phyloP scores from a whole-genome alignment of 106 monocot genomes.

The Acorus gramineus region DNA sequence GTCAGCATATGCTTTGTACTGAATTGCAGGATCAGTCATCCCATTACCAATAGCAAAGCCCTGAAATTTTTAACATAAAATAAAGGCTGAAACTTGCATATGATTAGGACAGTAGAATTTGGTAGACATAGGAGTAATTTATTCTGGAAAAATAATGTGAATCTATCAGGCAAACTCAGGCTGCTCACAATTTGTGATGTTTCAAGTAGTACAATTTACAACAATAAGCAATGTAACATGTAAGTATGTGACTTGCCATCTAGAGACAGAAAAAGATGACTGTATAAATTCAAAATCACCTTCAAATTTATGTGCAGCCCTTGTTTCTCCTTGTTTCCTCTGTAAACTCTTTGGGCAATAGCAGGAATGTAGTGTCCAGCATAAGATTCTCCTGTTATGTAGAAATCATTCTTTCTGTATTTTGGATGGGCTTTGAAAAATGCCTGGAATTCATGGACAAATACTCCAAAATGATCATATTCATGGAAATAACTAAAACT shows the following conservation, averaged over 20 bases:
- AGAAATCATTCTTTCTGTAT: constrained; percentile 30
- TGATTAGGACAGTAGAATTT: too few species aligned
- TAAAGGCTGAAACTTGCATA: too few species aligned
- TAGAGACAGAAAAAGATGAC: constrained; percentile 3
- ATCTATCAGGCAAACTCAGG: too few species aligned
- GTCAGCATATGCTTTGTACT: constrained; percentile 47
- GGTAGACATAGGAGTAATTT: too few species aligned
- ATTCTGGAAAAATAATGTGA: too few species aligned
- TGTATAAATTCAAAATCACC: constrained; percentile 8
- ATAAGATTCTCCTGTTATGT: constrained; percentile 43
- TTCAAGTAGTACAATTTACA: too few species aligned
- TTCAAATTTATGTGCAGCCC: constrained; percentile 41
- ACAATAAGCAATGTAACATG: too few species aligned
- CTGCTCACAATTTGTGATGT: too few species aligned
- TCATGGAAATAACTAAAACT: neutral
- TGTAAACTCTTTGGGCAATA: constrained; percentile 35
- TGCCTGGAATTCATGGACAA: constrained; percentile 16
- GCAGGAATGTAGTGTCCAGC: constrained; percentile 47
- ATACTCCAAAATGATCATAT: neutral
- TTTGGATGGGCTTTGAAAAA: constrained; percentile 42
- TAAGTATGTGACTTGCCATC: too few species aligned
- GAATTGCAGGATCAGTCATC: constrained; percentile 38
- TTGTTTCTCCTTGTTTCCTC: constrained; percentile 40
- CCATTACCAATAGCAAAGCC: constrained; percentile 56
- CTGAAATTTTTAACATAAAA: neutral